These are phyloP conservation scores for Phialophora macrospora DNA, from an alignment of 2,329 filamentous ascomycete species.

Conservation along the genomic window DNA sequence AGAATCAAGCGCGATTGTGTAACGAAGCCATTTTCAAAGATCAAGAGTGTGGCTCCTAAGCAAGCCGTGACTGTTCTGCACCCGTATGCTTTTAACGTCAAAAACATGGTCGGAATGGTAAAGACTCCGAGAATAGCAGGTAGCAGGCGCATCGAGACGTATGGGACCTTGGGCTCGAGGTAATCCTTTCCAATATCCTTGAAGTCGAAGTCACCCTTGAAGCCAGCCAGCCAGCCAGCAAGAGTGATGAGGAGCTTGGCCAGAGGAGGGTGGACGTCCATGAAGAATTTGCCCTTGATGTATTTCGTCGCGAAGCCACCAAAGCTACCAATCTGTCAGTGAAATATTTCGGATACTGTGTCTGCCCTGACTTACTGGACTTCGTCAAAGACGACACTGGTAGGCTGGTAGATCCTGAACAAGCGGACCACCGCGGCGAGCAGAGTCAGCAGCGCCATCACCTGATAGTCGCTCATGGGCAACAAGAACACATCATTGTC, in stretches of 20 bases:
- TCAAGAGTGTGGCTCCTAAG: constrained; percentile 82
- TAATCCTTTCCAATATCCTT: constrained; percentile 99
- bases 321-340: constrained; percentile 65
- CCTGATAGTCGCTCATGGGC: constrained; percentile 79
- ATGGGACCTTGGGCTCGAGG: constrained; percentile 88
- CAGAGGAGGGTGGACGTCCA: constrained; percentile 98
- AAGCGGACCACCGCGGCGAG: constrained; percentile 80
- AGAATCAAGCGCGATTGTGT: constrained; percentile 96
- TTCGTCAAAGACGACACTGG: constrained; percentile 97
- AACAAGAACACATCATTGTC: constrained; percentile 93
- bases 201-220: constrained; percentile 95
- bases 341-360: not conserved
- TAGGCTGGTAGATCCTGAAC: constrained; percentile 94
- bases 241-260: constrained; percentile 96
- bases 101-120: constrained; percentile 88
- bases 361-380: constrained; percentile 75
- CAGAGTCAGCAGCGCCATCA: constrained; percentile 73
- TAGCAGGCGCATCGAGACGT: constrained; percentile 95
- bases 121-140: constrained; percentile 88
- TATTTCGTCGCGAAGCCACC: constrained; percentile 98
- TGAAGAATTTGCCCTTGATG: constrained; percentile 99
- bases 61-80: constrained; percentile 85
- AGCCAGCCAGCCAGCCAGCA: constrained; percentile 91
- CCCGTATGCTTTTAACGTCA: constrained; percentile 88
- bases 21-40: constrained; percentile 95